These are phyloP conservation scores for Quercus rubra DNA, from an alignment of 306 rosid species.

Conservation along the genomic window DNA sequence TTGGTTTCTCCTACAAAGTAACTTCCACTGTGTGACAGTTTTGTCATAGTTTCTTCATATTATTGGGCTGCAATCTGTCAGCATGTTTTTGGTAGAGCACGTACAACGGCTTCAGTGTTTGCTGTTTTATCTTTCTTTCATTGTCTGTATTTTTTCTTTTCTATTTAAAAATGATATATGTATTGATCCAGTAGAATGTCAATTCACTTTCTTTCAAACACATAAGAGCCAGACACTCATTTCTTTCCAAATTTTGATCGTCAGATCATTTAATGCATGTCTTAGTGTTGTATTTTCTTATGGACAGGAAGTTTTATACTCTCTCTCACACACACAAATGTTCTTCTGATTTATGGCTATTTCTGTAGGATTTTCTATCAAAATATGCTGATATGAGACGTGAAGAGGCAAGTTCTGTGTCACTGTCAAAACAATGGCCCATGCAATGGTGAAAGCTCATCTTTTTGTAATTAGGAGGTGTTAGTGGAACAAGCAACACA, in stretches of 20 bases:
- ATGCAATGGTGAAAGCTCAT: no score
- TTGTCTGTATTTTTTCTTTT: neutral
- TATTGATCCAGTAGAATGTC: neutral
- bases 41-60: no score
- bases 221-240: neutral
- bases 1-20: neutral
- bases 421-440: no score
- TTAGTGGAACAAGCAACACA: no score
- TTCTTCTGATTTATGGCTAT: no score
- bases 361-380: slow-evolving; percentile 3
- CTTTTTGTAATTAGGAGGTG: no score
- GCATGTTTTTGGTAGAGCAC: no score
- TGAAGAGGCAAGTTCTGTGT: no score
- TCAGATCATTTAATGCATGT: neutral
- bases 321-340: neutral
- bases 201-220: neutral
- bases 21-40: neutral
- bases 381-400: neutral
- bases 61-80: no score
- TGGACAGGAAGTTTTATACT: neutral
- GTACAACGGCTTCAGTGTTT: no score
- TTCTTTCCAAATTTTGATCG: neutral
- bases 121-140: no score
- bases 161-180: neutral
- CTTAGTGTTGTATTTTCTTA: neutral